These are phyloP conservation scores for Polyrhizophydium stewartii DNA, from an alignment of 371 early-diverging fungal species.

Conservation along the genomic window DNA sequence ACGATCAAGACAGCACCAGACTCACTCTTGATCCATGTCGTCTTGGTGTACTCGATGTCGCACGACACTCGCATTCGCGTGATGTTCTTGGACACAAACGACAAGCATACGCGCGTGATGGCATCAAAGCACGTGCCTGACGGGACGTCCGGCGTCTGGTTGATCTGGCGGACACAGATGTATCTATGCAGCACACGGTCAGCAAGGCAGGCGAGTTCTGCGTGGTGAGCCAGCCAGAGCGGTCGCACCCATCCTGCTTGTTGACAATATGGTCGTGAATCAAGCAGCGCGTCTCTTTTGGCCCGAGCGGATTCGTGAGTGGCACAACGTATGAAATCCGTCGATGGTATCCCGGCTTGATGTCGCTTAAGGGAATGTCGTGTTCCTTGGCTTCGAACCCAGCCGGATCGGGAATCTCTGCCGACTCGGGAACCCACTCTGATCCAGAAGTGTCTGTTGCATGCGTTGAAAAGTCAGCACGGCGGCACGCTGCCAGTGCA, in stretches of 20 bases:
- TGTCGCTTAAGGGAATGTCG: not conserved
- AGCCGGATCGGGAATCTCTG: constrained; percentile 9
- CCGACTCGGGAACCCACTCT: constrained; percentile 7
- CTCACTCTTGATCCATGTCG: constrained; percentile 33
- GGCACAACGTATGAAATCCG: constrained; percentile 29
- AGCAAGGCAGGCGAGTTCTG: too few species aligned
- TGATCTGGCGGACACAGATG: too few species aligned
- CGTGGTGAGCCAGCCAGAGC: too few species aligned
- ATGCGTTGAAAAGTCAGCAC: too few species aligned
- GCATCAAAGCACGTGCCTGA: constrained; percentile 31
- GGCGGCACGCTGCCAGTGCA: too few species aligned
- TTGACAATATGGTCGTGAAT: constrained; percentile 10
- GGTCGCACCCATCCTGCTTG: not conserved
- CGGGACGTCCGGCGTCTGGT: constrained; percentile 44
- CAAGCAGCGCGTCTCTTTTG: constrained; percentile 21
- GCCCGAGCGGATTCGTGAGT: constrained; percentile 31
- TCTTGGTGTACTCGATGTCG: constrained; percentile 31
- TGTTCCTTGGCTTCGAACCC: not conserved
- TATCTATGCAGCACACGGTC: too few species aligned
- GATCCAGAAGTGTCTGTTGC: not conserved
- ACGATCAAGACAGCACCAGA: too few species aligned
- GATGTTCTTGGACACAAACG: not conserved
- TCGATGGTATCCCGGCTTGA: constrained; percentile 12
- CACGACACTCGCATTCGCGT: constrained; percentile 20
- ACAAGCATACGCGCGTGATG: constrained; percentile 21